Evolutionary conservation across 2,329 filamentous ascomycete species (phyloP).

Genomic region (Fusarium protoensiforme): DNA sequence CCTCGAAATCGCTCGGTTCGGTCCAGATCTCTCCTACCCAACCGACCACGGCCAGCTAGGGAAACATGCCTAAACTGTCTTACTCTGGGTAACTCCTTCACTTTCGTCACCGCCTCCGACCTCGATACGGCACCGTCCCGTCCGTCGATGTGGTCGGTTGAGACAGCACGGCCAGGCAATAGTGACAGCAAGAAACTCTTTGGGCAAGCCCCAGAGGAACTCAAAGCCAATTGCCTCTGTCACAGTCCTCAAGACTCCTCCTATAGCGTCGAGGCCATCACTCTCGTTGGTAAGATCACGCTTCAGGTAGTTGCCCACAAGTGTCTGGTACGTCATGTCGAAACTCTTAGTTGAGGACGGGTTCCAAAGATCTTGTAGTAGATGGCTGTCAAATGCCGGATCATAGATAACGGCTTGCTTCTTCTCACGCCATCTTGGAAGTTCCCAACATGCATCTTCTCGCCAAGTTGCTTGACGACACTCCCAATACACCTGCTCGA

Average conservation of each 20-base stretch:
- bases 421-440: neutral
- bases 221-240: neutral
- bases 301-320: neutral
- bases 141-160: neutral
- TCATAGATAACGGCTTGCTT: neutral
- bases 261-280: neutral
- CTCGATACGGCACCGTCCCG: neutral
- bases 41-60: neutral
- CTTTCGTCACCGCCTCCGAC: neutral
- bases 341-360: neutral
- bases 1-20: neutral
- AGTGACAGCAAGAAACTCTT: neutral
- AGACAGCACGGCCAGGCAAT: neutral
- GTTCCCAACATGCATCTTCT: neutral
- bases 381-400: neutral
- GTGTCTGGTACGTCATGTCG: neutral
- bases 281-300: neutral
- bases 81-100: neutral
- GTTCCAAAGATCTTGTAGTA: neutral
- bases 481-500: neutral
- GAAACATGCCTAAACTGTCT: neutral
- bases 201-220: neutral
- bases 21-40: neutral
- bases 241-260: neutral
- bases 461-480: neutral